Percentiles rank a stretch among this genome's conserved stretches.
These are phyloP conservation scores for Amphibolis antarctica DNA, from an alignment of 106 monocot genomes.

Conservation along the genomic window DNA sequence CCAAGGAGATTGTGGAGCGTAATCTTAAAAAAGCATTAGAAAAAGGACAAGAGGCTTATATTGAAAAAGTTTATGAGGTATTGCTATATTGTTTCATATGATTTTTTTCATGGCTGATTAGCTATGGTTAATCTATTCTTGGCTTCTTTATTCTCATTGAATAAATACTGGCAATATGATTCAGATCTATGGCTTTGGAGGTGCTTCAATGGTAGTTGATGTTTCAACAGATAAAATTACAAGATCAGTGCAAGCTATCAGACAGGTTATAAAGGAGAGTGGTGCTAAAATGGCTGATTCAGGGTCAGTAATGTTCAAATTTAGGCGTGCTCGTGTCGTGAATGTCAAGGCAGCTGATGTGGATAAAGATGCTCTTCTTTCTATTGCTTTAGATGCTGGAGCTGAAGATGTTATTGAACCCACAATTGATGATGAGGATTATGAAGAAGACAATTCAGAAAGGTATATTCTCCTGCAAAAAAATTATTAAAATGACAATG, in stretches of 20 bases:
- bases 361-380: constrained; percentile 72
- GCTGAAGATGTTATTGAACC: constrained; percentile 98
- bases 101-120: not conserved
- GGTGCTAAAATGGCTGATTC: constrained; percentile 91
- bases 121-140: not conserved
- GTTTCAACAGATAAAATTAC: constrained; percentile 91
- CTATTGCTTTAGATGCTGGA: constrained; percentile 85
- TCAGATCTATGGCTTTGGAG: constrained; percentile 96
- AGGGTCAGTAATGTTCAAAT: constrained; percentile 87
- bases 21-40: constrained; percentile 93
- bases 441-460: constrained; percentile 47
- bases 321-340: constrained; percentile 71
- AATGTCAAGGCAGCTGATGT: constrained; percentile 55
- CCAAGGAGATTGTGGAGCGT: constrained; percentile 87
- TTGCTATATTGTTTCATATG: not conserved
- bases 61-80: constrained; percentile 94
- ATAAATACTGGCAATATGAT: not conserved
- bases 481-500: not conserved
- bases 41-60: constrained; percentile 88
- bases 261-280: constrained; percentile 77
- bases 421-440: constrained; percentile 42
- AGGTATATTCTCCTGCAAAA: constrained; percentile 29
- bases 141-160: not conserved
- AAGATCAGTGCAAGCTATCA: constrained; percentile 70
- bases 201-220: constrained; percentile 86